Percentiles rank a stretch among this genome's conserved stretches.
Evolutionary conservation across 192 early-diverging fungal genomes (phyloP).

Genomic region (Entophlyctis luteolus): DNA sequence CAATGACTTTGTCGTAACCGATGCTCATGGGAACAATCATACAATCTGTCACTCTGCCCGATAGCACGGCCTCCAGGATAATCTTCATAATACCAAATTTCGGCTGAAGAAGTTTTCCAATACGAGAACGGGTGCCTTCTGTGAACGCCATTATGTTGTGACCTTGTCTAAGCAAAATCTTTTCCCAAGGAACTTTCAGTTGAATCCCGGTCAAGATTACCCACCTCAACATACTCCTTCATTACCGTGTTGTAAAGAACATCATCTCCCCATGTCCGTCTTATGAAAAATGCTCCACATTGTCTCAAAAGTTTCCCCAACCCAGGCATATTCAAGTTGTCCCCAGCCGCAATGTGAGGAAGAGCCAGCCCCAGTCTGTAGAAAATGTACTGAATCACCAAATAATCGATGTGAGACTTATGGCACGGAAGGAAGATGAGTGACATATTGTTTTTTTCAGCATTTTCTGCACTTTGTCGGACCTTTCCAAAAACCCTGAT

Average conservation of each 20-base stretch:
- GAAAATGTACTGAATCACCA: constrained; percentile 76
- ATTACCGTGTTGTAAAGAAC: constrained; percentile 67
- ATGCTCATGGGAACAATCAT: constrained; percentile 77
- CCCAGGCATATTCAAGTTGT: constrained; percentile 77
- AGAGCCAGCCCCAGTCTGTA: constrained; percentile 72
- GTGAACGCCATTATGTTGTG: constrained; percentile 81
- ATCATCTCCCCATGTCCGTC: constrained; percentile 74
- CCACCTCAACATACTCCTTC: constrained; percentile 67
- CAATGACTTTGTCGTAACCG: constrained; percentile 81
- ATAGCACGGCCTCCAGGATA: constrained; percentile 66
- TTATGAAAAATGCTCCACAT: constrained; percentile 76
- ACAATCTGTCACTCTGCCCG: constrained; percentile 58
- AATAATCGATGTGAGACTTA: constrained; percentile 83
- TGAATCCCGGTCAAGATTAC: background rate
- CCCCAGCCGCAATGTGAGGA: constrained; percentile 81
- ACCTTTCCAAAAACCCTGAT: constrained; percentile 11
- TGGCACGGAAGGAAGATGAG: constrained; percentile 77
- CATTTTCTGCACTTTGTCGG: constrained; percentile 31
- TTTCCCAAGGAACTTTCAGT: background rate
- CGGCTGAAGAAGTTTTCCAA: constrained; percentile 75
- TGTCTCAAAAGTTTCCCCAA: constrained; percentile 64
- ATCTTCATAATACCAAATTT: constrained; percentile 82
- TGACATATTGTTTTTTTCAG: constrained; percentile 61
- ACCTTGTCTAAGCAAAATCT: constrained; percentile 62
- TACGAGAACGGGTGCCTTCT: constrained; percentile 77